These are phyloP conservation scores for Westerdykella sp. DNA, from an alignment of 2,329 filamentous ascomycete genomes.

Conservation along the genomic window DNA sequence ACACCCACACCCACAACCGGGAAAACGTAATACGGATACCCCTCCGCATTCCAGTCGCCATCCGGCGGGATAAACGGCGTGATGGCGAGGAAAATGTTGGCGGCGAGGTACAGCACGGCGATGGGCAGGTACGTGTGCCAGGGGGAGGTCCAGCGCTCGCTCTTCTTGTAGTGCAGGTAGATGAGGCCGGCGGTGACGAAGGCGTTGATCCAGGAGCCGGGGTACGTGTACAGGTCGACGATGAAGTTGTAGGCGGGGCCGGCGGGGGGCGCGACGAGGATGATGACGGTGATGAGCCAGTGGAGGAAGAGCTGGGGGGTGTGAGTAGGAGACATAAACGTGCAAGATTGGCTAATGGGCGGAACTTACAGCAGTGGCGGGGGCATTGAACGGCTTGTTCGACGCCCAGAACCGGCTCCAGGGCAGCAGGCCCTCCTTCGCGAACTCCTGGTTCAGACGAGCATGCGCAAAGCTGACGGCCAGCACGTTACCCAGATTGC, in stretches of 20 bases:
- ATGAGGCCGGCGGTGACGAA: constrained; percentile 33
- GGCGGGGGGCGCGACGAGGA: constrained; percentile 60
- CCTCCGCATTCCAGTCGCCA: constrained; percentile 37
- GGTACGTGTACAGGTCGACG: constrained; percentile 45
- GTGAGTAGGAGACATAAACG: constrained; percentile 24
- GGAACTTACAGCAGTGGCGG: constrained; percentile 31
- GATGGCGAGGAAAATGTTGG: constrained; percentile 39
- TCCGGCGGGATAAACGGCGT: constrained; percentile 40
- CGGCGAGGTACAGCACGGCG: constrained; percentile 34
- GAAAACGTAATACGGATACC: constrained; percentile 42
- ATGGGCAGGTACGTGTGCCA: constrained; percentile 36
- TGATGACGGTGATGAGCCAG: constrained; percentile 59
- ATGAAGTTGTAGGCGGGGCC: constrained; percentile 66
- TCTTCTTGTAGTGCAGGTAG: constrained; percentile 31
- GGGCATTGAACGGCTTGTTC: constrained; percentile 61
- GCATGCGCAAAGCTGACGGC: constrained; percentile 56
- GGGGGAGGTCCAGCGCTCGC: constrained; percentile 31
- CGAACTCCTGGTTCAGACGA: constrained; percentile 59
- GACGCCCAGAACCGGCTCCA: constrained; percentile 63
- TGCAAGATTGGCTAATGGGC: background rate
- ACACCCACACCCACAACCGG: constrained; percentile 41
- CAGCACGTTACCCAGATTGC: constrained; percentile 57
- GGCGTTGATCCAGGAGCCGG: constrained; percentile 34
- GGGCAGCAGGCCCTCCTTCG: constrained; percentile 63
- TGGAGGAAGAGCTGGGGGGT: constrained; percentile 52